Evolutionary conservation across 1,284 basidiomycete genomes (phyloP), one percentile per base, ranked within the genome.

Genomic region (Volvariella surrecta): DNA sequence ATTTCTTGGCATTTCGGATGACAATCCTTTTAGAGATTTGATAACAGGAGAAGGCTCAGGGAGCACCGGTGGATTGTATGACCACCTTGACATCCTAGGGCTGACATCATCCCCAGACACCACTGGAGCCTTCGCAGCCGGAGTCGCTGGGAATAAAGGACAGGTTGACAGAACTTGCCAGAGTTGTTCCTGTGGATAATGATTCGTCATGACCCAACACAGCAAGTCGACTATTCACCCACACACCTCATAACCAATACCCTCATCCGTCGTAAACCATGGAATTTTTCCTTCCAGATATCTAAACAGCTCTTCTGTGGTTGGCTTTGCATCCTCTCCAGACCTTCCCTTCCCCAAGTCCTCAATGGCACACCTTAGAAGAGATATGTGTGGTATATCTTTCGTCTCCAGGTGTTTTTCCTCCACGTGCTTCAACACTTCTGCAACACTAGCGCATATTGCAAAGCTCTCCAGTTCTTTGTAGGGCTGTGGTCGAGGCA

Each of bases 301-400:
- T 20, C 59, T 60, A 51, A 83, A 83, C 3, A 87, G 54, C 28
- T 77, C 76, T 20, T 77, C 73, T 1, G 78, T 73, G 0, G 71
- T 74, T 15, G 72, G 66, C 20, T 64, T 61, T 32, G 50, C 52
- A 20, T 51, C 48, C 8, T 61, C 55, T 9, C 50, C 54, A 1
- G 65, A 60, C 17, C 69, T 66, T 20, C 64, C 60, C 48, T 57
- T 63, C 28, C 54, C 51, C 19, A 78, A 64, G 34, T 79, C 77
- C 22, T 65, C 60, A 28, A 85, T 62, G 2, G 70, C 74, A 50
- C 79, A 83, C 13, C 84, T 71, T 37, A 87, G 63, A 8, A 85
- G 57, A 0, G 77, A 76, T 7, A 74, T 51, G 13, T 66, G 60
- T 3, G 77, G 70, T 8, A 82, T 56, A 3, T 62, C 58, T 10